Evolutionary conservation across 495 filamentous ascomycete genomes (phyloP).

Genomic region (Xylaria scruposa): DNA sequence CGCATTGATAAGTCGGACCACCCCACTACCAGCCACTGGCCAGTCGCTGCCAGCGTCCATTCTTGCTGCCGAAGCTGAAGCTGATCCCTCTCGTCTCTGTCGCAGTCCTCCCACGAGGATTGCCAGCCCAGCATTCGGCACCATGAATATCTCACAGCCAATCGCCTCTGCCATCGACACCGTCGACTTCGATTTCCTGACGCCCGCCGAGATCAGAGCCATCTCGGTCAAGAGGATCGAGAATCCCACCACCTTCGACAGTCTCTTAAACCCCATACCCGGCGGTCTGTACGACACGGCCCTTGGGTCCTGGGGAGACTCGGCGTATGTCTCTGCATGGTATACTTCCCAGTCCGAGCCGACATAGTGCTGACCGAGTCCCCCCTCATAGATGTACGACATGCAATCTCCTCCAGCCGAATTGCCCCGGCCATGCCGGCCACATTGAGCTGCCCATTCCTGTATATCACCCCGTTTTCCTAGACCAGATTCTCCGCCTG

Average conservation of each 20-base stretch:
- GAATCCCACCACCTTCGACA: slow-evolving; percentile 88
- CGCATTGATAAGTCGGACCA: slow-evolving; percentile 4
- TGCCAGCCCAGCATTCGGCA: slow-evolving; percentile 12
- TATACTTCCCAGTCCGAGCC: background rate
- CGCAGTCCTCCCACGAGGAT: slow-evolving; percentile 25
- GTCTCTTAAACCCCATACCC: slow-evolving; percentile 80
- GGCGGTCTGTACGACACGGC: slow-evolving; percentile 93
- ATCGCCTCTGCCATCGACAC: slow-evolving; percentile 83
- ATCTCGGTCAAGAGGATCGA: slow-evolving; percentile 93
- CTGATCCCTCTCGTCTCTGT: slow-evolving; percentile 11
- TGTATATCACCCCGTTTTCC: slow-evolving; percentile 91
- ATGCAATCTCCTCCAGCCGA: slow-evolving; percentile 76
- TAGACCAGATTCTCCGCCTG: slow-evolving; percentile 86
- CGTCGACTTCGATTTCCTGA: slow-evolving; percentile 87
- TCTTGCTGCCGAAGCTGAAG: slow-evolving; percentile 10
- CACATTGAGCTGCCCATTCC: slow-evolving; percentile 94
- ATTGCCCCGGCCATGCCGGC: slow-evolving; percentile 91
- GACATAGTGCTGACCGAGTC: slow-evolving; percentile 5
- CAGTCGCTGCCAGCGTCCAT: slow-evolving; percentile 22
- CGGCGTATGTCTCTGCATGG: slow-evolving; percentile 64
- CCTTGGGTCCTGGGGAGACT: slow-evolving; percentile 87
- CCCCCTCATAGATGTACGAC: slow-evolving; percentile 75
- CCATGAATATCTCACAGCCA: slow-evolving; percentile 88
- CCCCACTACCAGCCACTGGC: slow-evolving; percentile 7
- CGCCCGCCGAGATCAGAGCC: slow-evolving; percentile 79